Evolutionary conservation across 164 flowering plant species (phyloP).

Genomic region (Aristolochia contorta): DNA sequence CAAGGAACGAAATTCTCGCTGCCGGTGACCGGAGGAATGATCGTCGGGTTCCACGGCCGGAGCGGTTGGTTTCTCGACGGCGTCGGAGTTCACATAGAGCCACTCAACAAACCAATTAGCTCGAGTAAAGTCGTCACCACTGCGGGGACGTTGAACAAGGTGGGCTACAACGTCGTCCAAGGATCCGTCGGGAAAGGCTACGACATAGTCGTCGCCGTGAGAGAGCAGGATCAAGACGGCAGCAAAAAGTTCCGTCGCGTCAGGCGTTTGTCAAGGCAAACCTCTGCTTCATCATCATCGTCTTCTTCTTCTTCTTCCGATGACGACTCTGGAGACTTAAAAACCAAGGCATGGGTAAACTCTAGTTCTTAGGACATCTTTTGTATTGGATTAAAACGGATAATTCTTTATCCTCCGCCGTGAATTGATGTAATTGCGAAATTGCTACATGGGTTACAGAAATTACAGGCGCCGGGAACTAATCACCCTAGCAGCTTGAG

Average conservation of each 20-base stretch:
- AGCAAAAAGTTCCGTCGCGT: constrained; percentile 3
- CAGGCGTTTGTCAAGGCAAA: constrained; percentile 13
- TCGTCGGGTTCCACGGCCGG: constrained; percentile 76
- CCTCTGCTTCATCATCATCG: not conserved
- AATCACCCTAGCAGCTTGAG: too few species aligned
- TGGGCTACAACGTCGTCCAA: constrained; percentile 44
- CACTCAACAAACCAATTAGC: constrained; percentile 18
- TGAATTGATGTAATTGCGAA: too few species aligned
- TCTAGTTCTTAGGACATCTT: too few species aligned
- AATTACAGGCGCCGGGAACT: not conserved
- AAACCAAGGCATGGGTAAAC: constrained; percentile 1
- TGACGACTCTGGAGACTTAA: not conserved
- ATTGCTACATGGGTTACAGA: not conserved
- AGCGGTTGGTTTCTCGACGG: constrained; percentile 55
- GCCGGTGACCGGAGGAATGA: constrained; percentile 37
- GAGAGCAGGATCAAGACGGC: constrained; percentile 31
- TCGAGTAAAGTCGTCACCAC: constrained; percentile 18
- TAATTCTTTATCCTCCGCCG: too few species aligned
- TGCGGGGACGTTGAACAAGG: constrained; percentile 13
- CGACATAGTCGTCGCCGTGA: constrained; percentile 48
- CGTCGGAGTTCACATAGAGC: constrained; percentile 57
- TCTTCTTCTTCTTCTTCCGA: constrained; percentile 4
- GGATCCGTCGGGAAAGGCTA: constrained; percentile 35
- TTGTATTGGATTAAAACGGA: too few species aligned
- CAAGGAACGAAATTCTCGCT: constrained; percentile 48